Evolutionary conservation across 106 monocot species (phyloP).

Genomic region (Dactylorhiza incarnata): DNA sequence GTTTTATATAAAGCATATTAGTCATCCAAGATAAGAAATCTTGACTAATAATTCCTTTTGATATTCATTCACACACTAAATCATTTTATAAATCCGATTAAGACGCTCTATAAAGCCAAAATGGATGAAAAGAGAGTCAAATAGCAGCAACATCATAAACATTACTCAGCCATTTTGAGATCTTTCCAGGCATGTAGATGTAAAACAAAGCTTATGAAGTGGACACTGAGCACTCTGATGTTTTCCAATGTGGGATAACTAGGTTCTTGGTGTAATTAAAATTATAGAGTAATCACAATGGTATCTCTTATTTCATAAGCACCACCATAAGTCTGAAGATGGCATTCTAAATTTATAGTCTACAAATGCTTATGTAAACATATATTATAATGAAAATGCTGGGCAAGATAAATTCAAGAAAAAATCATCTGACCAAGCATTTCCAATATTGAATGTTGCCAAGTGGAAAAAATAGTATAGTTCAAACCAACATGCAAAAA

Average conservation of each 20-base stretch:
- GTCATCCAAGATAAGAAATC: neutral
- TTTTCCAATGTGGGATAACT: neutral
- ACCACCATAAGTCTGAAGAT: neutral
- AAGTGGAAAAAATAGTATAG: neutral
- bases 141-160: neutral
- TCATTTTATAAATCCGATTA: neutral
- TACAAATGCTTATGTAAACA: neutral
- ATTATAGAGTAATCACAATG: neutral
- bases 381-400: neutral
- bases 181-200: neutral
- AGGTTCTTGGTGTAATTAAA: neutral
- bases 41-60: neutral
- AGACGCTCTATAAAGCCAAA: neutral
- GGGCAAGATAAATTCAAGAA: neutral
- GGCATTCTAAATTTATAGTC: neutral
- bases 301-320: neutral
- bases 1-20: neutral
- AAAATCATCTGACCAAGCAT: neutral
- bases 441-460: neutral
- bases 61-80: neutral
- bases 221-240: neutral
- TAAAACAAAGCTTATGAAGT: neutral
- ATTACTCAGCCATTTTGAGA: neutral
- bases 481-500: no score
- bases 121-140: neutral